Base-by-base conservation (phyloP, 768 basidiomycete genomes). In the Rhizopogon vulgaris region DNA sequence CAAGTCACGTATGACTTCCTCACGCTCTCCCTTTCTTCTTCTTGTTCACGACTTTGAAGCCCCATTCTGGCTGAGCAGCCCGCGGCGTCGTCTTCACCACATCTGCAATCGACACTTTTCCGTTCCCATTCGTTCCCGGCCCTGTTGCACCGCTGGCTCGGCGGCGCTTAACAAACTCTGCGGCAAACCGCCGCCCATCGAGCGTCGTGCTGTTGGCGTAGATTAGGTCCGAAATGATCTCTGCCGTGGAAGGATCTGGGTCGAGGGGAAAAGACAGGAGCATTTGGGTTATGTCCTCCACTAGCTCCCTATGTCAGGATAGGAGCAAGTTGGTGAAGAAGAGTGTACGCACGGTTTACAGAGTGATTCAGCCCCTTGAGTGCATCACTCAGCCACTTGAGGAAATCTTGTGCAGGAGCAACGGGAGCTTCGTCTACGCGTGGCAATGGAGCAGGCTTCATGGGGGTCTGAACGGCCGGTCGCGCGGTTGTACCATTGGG, bases 211-310 rank as follows among this genome's bases (percentile, higher is more conserved):
- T 95, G 63, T 89, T 94, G 49, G 87, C 84, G 63, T 98, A 99
- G 55, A 98, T 94, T 39, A 89, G 78, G 66, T 98, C 96, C 22
- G 90, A 89, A 58, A 99, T 98, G 64, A 96, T 85, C 70, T 99
- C 96, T 40, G 83, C 71, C 0, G 88, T 91, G 14, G 81, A 83
- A 59, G 81, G 72, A 60, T 88, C 90, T 17, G 87, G 90, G 57
- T 98, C 94, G 47, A 97, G 69, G 3, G 95, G 90, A 76, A 99
- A 98, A 1, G 89, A 84, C 24, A 99, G 79, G 22, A 99, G 74
- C 92, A 98, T 95, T 41, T 89, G 85, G 63, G 92, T 85, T 64
- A 98, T 94, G 59, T 98, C 96, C 66, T 98, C 96, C 49, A 95
- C 94, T 96, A 61, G 4, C 48, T 27, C 12, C 24, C 18, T 9